phyloP scores from a whole-genome alignment of 1,139 yeast species.

The Pneumocystis carinii region DNA sequence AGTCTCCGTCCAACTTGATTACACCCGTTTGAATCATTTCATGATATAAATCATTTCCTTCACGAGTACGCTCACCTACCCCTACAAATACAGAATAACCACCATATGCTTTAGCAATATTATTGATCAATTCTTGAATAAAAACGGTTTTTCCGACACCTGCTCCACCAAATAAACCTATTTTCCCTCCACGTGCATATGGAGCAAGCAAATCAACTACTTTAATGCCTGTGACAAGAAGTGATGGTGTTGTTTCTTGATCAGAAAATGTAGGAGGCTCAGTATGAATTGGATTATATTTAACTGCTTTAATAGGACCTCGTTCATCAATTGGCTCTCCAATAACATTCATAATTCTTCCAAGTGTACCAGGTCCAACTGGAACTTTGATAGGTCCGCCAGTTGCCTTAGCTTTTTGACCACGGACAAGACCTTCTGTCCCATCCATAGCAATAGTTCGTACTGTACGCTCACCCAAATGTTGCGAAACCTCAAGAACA shows the following conservation, averaged over 20 bases:
- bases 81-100: constrained; percentile 99
- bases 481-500: constrained; percentile 97
- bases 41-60: constrained; percentile 98
- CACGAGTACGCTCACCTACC: constrained; percentile 99
- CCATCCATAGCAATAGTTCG: constrained; percentile 99
- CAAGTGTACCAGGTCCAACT: constrained; percentile 97
- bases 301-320: constrained; percentile 88
- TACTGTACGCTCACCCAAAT: constrained; percentile 98
- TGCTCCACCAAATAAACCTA: constrained; percentile 99
- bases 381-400: constrained; percentile 98
- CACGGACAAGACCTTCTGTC: constrained; percentile 99
- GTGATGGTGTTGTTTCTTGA: constrained; percentile 95
- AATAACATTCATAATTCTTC: constrained; percentile 94
- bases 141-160: constrained; percentile 99
- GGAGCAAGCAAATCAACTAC: constrained; percentile 99
- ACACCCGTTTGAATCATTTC: constrained; percentile 99
- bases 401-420: constrained; percentile 78
- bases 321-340: constrained; percentile 99
- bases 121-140: constrained; percentile 98
- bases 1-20: constrained; percentile 97
- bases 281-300: constrained; percentile 94
- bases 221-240: constrained; percentile 98
- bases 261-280: constrained; percentile 93
- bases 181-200: constrained; percentile 99
- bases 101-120: constrained; percentile 99